Evolutionary conservation across 1,139 yeast species (phyloP).

Genomic region (Tardiomyces digboiensis): DNA sequence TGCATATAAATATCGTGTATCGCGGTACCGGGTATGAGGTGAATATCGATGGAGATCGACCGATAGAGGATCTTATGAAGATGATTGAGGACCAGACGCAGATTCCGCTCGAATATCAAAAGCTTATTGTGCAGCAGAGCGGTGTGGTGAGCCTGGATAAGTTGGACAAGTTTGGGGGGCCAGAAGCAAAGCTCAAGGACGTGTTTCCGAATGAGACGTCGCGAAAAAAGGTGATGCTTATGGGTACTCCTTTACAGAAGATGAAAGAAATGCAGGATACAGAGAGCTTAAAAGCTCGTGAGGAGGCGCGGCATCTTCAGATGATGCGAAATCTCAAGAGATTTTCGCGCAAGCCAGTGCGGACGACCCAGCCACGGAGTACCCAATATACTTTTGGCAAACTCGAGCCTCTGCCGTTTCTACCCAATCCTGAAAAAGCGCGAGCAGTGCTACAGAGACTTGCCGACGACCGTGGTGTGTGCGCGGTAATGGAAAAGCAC

Average conservation of each 20-base stretch:
- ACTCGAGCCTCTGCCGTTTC: constrained; percentile 24
- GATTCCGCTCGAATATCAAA: constrained; percentile 20
- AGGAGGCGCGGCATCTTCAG: constrained; percentile 3
- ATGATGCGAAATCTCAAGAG: constrained; percentile 3
- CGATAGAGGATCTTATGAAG: constrained; percentile 14
- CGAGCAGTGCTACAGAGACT: constrained; percentile 22
- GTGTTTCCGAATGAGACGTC: constrained; percentile 14
- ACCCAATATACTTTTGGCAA: constrained; percentile 24
- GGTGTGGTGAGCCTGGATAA: constrained; percentile 17
- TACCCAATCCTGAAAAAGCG: constrained; percentile 26
- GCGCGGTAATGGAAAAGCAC: constrained; percentile 28
- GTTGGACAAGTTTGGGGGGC: constrained; percentile 7
- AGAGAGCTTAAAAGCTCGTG: constrained; percentile 14
- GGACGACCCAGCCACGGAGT: constrained; percentile 3
- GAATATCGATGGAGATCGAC: constrained; percentile 11
- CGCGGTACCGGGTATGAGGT: constrained; percentile 1
- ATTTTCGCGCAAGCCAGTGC: constrained; percentile 6
- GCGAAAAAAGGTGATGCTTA: constrained; percentile 17
- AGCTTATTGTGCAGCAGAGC: constrained; percentile 20
- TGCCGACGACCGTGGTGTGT: constrained; percentile 27
- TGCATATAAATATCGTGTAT: background rate
- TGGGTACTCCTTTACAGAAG: constrained; percentile 19
- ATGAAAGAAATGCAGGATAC: constrained; percentile 18
- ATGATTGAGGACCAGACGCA: constrained; percentile 19
- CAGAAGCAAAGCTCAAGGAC: constrained; percentile 8